These are phyloP conservation scores for Pelargonium nanum DNA, from an alignment of 345 rosid genomes.

Conservation along the genomic window DNA sequence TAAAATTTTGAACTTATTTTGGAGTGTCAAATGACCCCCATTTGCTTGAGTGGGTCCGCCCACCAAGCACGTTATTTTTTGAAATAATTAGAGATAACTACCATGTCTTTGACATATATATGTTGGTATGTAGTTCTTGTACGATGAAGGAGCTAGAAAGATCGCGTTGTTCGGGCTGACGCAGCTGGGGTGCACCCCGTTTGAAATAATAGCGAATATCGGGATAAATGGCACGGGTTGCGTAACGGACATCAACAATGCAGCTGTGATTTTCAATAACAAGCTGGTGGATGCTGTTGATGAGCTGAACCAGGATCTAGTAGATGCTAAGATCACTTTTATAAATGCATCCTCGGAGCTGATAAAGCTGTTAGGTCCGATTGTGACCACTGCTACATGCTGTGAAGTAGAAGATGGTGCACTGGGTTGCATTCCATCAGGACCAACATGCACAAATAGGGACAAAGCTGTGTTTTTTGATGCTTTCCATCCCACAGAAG, in stretches of 20 bases:
- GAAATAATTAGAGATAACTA: background rate
- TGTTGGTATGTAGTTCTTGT: background rate
- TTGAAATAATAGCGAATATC: background rate
- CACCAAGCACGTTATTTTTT: too few species aligned
- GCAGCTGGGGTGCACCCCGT: background rate
- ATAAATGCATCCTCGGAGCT: background rate
- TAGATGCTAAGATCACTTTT: background rate
- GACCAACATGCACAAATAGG: background rate
- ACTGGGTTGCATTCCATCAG: background rate
- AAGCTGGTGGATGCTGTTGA: background rate
- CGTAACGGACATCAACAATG: background rate
- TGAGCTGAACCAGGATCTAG: background rate
- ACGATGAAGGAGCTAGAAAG: background rate
- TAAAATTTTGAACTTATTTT: too few species aligned
- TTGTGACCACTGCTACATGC: background rate
- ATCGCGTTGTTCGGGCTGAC: background rate
- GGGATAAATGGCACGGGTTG: background rate
- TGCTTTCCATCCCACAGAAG: background rate
- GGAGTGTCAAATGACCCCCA: too few species aligned
- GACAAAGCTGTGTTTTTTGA: background rate
- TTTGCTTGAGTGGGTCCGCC: too few species aligned
- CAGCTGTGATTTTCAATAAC: background rate
- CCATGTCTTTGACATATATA: too few species aligned
- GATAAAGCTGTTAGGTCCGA: background rate
- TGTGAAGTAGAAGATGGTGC: background rate